Conservation (phyloP, 2,329 filamentous ascomycete genomes). For the Aspergillus alliaceus region DNA sequence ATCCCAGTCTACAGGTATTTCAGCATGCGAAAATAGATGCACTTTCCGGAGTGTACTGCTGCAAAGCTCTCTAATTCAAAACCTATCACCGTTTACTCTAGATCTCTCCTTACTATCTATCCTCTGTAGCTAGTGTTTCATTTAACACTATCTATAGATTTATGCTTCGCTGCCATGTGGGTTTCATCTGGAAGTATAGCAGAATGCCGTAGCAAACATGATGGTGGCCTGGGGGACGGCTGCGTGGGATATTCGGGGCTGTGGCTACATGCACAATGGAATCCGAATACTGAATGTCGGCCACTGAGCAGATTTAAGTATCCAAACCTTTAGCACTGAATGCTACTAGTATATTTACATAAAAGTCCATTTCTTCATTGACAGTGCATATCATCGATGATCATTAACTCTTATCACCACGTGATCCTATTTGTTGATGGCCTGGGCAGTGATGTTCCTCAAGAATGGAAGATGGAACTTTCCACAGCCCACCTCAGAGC, state of each 20-base stretch:
- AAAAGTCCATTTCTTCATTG: too few species aligned
- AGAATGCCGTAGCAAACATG: neutral
- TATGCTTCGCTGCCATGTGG: neutral
- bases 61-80: neutral
- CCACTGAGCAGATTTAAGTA: too few species aligned
- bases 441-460: neutral
- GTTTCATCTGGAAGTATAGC: neutral
- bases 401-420: constrained; percentile 1
- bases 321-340: too few species aligned
- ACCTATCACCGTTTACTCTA: neutral
- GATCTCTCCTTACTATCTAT: neutral
- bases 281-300: too few species aligned
- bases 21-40: neutral
- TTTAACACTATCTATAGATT: too few species aligned
- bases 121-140: too few species aligned
- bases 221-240: too few species aligned
- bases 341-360: too few species aligned
- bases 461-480: neutral
- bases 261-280: too few species aligned
- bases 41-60: neutral
- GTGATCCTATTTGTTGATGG: constrained; percentile 1
- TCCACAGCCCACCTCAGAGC: neutral
- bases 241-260: too few species aligned
- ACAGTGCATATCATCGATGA: neutral
- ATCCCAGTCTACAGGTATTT: neutral